phyloP scores from a whole-genome alignment of 2,329 filamentous ascomycete species.

The Botrytis tulipae region DNA sequence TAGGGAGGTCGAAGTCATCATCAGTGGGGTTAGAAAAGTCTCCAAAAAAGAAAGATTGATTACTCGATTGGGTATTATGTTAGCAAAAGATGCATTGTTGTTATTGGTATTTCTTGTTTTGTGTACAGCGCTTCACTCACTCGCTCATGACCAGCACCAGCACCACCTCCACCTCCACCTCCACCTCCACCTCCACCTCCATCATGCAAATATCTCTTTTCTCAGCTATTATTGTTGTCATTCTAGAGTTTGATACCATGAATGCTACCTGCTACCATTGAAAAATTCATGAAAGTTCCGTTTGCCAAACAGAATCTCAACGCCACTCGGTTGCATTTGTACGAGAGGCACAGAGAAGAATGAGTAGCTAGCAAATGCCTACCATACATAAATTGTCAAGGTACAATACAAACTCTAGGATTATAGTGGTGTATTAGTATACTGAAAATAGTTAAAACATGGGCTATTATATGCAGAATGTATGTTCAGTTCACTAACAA shows the following conservation, averaged over 20 bases:
- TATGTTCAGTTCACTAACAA: background rate
- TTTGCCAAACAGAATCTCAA: conserved; percentile 2
- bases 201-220: background rate
- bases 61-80: conserved; percentile 9
- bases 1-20: background rate
- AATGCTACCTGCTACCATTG: background rate
- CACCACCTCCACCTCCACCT: background rate
- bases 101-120: background rate
- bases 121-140: conserved; percentile 12
- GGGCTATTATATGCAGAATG: conserved; percentile 6
- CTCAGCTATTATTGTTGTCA: background rate
- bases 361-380: conserved; percentile 1
- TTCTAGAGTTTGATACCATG: background rate
- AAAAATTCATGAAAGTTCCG: background rate
- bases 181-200: background rate
- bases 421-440: background rate
- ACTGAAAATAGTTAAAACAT: background rate
- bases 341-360: conserved; percentile 15
- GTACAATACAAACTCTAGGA: background rate
- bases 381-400: background rate
- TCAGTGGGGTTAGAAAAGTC: conserved; percentile 6
- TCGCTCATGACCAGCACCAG: background rate
- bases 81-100: background rate
- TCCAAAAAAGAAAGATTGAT: background rate
- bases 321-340: conserved; percentile 7